phyloP scores from a whole-genome alignment of 495 filamentous ascomycete species.

The Aspergillus carlsbadensis region DNA sequence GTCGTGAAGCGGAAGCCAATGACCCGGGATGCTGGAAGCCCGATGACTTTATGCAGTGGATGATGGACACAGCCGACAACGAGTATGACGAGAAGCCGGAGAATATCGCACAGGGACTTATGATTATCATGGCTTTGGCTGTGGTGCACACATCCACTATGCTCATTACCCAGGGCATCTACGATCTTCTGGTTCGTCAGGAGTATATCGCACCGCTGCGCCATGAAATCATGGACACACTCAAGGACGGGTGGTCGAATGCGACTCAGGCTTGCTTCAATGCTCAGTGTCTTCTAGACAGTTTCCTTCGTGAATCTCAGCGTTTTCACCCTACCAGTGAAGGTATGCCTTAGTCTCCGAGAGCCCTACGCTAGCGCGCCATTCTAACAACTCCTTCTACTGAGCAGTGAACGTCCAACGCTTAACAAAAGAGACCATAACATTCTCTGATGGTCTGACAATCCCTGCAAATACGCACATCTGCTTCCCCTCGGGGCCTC shows the following conservation, averaged over 20 bases:
- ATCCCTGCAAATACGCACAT: constrained; percentile 31
- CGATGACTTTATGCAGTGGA: constrained; percentile 42
- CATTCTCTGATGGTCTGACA: constrained; percentile 28
- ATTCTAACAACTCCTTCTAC: no score
- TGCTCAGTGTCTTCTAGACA: constrained; percentile 28
- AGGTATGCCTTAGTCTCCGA: no score
- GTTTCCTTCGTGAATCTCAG: constrained; percentile 39
- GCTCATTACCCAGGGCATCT: constrained; percentile 33
- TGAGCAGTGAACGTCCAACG: constrained; percentile 14
- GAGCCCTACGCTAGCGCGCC: no score
- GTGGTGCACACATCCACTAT: constrained; percentile 37
- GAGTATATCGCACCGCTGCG: constrained; percentile 32
- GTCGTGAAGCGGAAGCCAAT: constrained; percentile 18
- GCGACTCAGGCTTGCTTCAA: constrained; percentile 21
- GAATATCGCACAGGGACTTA: constrained; percentile 27
- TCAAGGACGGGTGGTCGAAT: constrained; percentile 27
- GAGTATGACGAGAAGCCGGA: constrained; percentile 24
- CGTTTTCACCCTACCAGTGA: constrained; percentile 35
- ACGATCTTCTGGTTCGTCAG: constrained; percentile 30
- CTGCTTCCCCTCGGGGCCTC: constrained; percentile 34
- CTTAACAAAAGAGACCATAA: constrained; percentile 24
- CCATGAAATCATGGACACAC: constrained; percentile 26
- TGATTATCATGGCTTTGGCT: constrained; percentile 29
- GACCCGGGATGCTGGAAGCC: constrained; percentile 27
- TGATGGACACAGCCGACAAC: constrained; percentile 33